Percentiles rank a stretch among this genome's conserved stretches.
Conservation (phyloP, 441 rosid species). For the Aleurites moluccanus region DNA sequence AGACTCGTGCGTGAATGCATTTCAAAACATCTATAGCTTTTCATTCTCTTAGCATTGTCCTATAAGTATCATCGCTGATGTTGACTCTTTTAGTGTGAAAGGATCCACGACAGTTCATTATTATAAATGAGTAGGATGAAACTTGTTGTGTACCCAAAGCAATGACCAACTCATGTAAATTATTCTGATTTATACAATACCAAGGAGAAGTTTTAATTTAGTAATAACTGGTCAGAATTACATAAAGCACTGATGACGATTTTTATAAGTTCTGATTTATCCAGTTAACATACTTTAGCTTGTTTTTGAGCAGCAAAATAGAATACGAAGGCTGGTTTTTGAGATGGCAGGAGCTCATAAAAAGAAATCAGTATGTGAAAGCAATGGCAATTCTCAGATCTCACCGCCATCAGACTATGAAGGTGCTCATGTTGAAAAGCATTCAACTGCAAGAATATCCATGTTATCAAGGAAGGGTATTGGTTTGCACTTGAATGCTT, state of each 20-base stretch:
- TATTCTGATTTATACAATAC: background rate
- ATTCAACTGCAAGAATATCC: conserved; percentile 33
- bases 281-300: background rate
- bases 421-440: conserved; percentile 26
- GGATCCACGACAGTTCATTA: background rate
- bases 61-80: background rate
- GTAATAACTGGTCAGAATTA: background rate
- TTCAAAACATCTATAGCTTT: background rate
- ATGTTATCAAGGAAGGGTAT: conserved; percentile 48
- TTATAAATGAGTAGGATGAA: background rate
- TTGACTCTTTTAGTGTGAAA: background rate
- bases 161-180: background rate
- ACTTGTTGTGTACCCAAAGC: background rate
- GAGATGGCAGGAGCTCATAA: conserved; percentile 59
- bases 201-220: background rate
- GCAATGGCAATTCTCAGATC: conserved; percentile 30
- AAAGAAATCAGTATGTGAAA: conserved; percentile 42
- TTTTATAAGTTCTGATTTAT: background rate
- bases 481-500: conserved; percentile 84
- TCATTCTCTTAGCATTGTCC: background rate
- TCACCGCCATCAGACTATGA: conserved; percentile 28
- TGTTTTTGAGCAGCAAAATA: conserved; percentile 42
- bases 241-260: background rate
- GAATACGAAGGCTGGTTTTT: conserved; percentile 74
- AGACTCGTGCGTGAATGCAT: too few species aligned